Evolutionary conservation across 2,329 filamentous ascomycete genomes (phyloP).

Genomic region (Hymenoscyphus infarciens): DNA sequence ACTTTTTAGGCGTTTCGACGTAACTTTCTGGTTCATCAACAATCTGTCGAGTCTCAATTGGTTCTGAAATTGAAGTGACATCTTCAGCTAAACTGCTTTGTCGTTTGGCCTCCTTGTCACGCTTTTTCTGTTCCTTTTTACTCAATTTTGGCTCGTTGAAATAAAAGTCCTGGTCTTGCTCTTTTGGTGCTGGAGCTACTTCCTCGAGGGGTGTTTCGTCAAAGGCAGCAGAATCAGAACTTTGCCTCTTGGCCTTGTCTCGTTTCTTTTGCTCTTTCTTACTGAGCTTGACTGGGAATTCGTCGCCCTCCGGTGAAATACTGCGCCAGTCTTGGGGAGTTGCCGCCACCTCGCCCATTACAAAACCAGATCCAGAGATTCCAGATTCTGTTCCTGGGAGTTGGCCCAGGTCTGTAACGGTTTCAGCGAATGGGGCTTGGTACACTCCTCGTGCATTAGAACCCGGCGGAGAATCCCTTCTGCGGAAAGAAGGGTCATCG

Average conservation of each 20-base stretch:
- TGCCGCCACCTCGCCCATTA: conserved; percentile 46
- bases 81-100: conserved; percentile 35
- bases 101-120: conserved; percentile 41
- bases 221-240: conserved; percentile 20
- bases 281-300: conserved; percentile 31
- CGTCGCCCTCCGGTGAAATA: conserved; percentile 35
- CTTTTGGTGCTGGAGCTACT: conserved; percentile 16
- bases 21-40: conserved; percentile 34
- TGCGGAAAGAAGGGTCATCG: conserved; percentile 59
- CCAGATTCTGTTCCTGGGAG: conserved; percentile 16
- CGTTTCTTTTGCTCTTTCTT: conserved; percentile 43
- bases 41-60: conserved; percentile 19
- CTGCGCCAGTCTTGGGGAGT: conserved; percentile 40
- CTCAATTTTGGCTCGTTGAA: conserved; percentile 38
- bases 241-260: conserved; percentile 39
- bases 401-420: conserved; percentile 42
- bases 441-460: conserved; percentile 51
- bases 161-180: conserved; percentile 30
- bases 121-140: conserved; percentile 49
- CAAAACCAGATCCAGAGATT: conserved; percentile 37
- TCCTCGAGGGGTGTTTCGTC: conserved; percentile 21
- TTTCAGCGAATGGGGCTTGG: conserved; percentile 47
- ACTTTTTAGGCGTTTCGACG: conserved; percentile 31
- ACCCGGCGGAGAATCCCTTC: conserved; percentile 60
- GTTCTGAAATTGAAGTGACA: conserved; percentile 21